Conservation (phyloP, 495 filamentous ascomycete species). For the Elaphomyces granulatus region DNA sequence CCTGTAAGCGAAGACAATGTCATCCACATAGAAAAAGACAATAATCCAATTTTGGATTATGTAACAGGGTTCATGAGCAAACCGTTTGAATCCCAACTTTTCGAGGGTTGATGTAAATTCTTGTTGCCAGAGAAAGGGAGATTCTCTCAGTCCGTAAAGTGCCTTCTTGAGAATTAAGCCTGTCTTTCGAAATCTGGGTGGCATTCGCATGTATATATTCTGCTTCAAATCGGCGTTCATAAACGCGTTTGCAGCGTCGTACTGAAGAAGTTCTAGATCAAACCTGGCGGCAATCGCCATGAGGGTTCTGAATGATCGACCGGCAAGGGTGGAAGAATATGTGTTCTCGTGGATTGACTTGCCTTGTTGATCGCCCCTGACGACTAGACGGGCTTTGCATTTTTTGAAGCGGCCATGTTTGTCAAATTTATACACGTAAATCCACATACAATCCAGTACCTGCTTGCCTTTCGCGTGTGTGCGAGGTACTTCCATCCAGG, state of each 20-base stretch:
- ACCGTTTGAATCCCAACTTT: constrained; percentile 7
- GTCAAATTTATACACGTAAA: constrained; percentile 13
- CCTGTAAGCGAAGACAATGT: constrained; percentile 8
- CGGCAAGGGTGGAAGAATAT: constrained; percentile 13
- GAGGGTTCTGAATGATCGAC: constrained; percentile 9
- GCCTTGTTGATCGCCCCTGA: constrained; percentile 15
- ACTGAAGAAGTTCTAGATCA: constrained; percentile 9
- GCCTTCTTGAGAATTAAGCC: constrained; percentile 4
- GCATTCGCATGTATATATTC: constrained; percentile 5
- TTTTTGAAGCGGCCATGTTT: constrained; percentile 11
- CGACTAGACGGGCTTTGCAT: constrained; percentile 16
- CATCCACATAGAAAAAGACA: constrained; percentile 15
- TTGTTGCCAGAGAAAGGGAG: constrained; percentile 13
- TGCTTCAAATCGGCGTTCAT: constrained; percentile 11
- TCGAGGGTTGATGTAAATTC: constrained; percentile 8
- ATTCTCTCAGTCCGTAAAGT: constrained; percentile 15
- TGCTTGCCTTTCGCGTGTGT: constrained; percentile 1
- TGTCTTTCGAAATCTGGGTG: constrained; percentile 4
- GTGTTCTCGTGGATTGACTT: constrained; percentile 2
- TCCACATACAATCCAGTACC: constrained; percentile 5
- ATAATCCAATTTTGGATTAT: constrained; percentile 9
- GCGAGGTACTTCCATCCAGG: not conserved
- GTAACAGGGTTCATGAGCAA: constrained; percentile 10
- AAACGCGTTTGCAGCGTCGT: constrained; percentile 18
- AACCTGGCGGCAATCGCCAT: constrained; percentile 11